A percentile compares a stretch with the other conserved stretches of the same genome.
Evolutionary conservation across 2,329 filamentous ascomycete species (phyloP).

Genomic region (Phialophora chinensis): DNA sequence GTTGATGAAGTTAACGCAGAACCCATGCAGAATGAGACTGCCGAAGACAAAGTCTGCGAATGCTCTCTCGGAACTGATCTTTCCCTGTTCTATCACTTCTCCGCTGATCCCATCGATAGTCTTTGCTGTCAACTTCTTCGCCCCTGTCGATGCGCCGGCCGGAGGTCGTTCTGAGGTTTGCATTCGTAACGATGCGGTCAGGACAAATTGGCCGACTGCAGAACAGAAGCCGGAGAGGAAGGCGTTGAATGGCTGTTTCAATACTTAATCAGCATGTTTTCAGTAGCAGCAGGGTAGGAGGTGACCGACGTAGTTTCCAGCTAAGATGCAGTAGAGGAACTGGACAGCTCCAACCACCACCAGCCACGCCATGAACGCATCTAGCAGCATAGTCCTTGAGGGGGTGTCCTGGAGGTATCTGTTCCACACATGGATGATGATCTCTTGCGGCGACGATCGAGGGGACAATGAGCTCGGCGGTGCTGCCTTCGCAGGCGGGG

Average conservation of each 20-base stretch:
- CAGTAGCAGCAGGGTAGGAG: not conserved
- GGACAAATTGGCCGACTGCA: constrained; percentile 95
- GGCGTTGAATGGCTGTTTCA: constrained; percentile 87
- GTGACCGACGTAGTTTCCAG: constrained; percentile 86
- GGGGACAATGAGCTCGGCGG: constrained; percentile 42
- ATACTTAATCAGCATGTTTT: not conserved
- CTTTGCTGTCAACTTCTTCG: constrained; percentile 66
- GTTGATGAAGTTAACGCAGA: constrained; percentile 99
- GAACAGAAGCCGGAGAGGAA: constrained; percentile 95
- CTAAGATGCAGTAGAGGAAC: constrained; percentile 89
- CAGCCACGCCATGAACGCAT: constrained; percentile 88
- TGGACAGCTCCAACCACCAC: constrained; percentile 85
- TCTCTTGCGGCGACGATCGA: constrained; percentile 57
- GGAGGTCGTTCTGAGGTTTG: constrained; percentile 70
- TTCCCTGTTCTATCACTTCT: constrained; percentile 40
- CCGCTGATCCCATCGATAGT: constrained; percentile 39
- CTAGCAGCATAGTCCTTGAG: constrained; percentile 89
- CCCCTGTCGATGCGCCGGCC: constrained; percentile 45
- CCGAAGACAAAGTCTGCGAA: constrained; percentile 97
- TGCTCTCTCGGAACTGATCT: constrained; percentile 67
- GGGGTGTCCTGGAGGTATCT: constrained; percentile 82
- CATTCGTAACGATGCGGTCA: constrained; percentile 88
- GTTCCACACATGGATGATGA: constrained; percentile 72
- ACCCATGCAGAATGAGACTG: constrained; percentile 95
- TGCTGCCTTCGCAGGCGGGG: constrained; percentile 39